Evolutionary conservation across 306 rosid genomes (phyloP), one percentile per base, ranked within the genome.

Genomic region (Dryas alaskensis): DNA sequence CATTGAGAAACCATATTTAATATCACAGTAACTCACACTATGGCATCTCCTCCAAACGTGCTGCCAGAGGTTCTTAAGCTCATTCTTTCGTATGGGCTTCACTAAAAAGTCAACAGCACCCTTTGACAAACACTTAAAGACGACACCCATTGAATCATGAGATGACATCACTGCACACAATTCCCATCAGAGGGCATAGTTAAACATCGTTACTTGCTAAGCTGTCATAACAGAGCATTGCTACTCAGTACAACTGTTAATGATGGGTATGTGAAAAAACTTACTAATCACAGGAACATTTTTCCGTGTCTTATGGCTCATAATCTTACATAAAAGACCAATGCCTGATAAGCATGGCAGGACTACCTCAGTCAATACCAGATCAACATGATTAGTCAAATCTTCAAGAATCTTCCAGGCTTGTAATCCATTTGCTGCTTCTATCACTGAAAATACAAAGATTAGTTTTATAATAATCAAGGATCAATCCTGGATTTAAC

Each of bases 1-100:
- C 19, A 0, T 13, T 50, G 1, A 16, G 37, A n/a, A 40, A 69
- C 16, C 6, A 8, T 58, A 25, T 13, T 13, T 6, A 13, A 60
- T 37, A 60, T 62, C 67, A 62, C 16, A 70, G 51, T 54, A 61
- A 82, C 98, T 93, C 84, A 93, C 98, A 81, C 96, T 89, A 75
- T 93, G 98, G 76, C 94, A 93, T 91, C 97, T 85, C 78, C 98
- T 91, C 98, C 98, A 93, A 72, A 93, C 92, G 78, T 93, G 98
- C 87, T 91, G 97, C 98, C 98, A 93, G 42, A 93, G 92, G 85
- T 86, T 93, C 83, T 93, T 93, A 57, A 93, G 98, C 86, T 93
- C 98, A 77, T 93, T 93, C 88, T 93, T 93, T 78, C 98, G 92
- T 73, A 93, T 86, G 60, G 98, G 98, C 83, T 93, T 93, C 63